Conservation (phyloP, 2,329 filamentous ascomycete species). For the Ascochyta pisi region DNA sequence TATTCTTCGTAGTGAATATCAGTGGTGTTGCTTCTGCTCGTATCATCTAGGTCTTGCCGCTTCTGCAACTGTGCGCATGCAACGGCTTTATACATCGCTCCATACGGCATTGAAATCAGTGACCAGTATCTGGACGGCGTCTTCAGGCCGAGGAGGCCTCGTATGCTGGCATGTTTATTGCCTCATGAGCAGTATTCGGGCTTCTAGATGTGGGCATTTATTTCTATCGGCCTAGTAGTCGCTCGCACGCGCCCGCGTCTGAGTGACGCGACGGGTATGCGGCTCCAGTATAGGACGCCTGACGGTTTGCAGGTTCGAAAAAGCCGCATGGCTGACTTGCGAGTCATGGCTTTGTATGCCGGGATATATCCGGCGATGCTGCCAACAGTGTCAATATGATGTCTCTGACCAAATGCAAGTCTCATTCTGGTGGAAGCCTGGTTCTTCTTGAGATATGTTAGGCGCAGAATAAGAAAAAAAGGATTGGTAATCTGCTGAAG, state of each 20-base stretch:
- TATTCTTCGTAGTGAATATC: too few relatives aligned
- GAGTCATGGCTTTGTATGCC: not conserved
- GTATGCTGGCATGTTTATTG: not conserved
- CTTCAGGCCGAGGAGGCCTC: not conserved
- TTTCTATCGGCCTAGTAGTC: not conserved
- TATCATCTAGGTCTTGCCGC: not conserved
- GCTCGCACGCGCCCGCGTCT: conserved; percentile 4
- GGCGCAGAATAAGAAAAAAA: too few relatives aligned
- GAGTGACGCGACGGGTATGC: conserved; percentile 11
- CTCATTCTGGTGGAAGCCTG: too few relatives aligned
- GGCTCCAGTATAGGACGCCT: conserved; percentile 5
- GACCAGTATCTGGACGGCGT: not conserved
- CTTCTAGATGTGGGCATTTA: not conserved
- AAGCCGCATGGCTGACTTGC: conserved; percentile 4
- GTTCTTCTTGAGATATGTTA: too few relatives aligned
- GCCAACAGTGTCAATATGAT: too few relatives aligned
- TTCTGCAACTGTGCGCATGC: not conserved
- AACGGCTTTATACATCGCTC: conserved; percentile 1
- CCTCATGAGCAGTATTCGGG: not conserved
- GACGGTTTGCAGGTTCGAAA: not conserved
- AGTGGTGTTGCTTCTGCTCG: not conserved
- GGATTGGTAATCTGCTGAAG: too few relatives aligned
- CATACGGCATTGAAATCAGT: not conserved
- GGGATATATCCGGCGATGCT: too few relatives aligned
- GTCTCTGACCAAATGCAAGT: too few relatives aligned